A percentile compares a stretch with the other conserved stretches of the same genome.
Evolutionary conservation across 257 asterid species (phyloP).

Genomic region (Capsicum chinense): DNA sequence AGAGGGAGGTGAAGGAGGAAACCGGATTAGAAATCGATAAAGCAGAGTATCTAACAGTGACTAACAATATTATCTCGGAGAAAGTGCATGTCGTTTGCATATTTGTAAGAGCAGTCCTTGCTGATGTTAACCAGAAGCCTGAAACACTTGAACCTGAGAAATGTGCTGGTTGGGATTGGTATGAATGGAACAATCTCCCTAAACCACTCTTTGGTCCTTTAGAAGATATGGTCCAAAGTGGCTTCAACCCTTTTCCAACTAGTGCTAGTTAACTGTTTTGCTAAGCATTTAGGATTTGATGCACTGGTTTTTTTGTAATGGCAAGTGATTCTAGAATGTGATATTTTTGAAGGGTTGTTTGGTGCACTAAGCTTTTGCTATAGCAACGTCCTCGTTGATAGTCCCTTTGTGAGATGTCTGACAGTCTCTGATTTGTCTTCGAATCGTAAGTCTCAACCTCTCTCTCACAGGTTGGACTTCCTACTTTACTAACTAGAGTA

Average conservation of each 20-base stretch:
- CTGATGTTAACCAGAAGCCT: conserved; percentile 50
- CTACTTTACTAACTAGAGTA: no score
- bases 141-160: conserved; percentile 68
- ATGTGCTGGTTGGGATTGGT: conserved; percentile 87
- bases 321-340: neutral
- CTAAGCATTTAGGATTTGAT: neutral
- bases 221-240: conserved; percentile 48
- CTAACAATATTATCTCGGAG: conserved; percentile 46
- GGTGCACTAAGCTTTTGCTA: no score
- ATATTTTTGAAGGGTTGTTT: no score
- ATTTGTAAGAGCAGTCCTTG: conserved; percentile 53
- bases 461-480: no score
- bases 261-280: conserved; percentile 23
- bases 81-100: conserved; percentile 53
- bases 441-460: no score
- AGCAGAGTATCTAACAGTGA: conserved; percentile 48
- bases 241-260: conserved; percentile 52
- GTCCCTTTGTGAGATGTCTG: no score
- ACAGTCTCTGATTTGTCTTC: no score
- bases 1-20: conserved; percentile 75
- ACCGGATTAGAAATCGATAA: conserved; percentile 58
- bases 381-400: no score
- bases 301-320: neutral
- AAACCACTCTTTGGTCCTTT: conserved; percentile 62
- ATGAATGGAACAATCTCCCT: conserved; percentile 68